Base-by-base conservation (phyloP, 306 rosid genomes). In the Begonia peltatifolia region DNA sequence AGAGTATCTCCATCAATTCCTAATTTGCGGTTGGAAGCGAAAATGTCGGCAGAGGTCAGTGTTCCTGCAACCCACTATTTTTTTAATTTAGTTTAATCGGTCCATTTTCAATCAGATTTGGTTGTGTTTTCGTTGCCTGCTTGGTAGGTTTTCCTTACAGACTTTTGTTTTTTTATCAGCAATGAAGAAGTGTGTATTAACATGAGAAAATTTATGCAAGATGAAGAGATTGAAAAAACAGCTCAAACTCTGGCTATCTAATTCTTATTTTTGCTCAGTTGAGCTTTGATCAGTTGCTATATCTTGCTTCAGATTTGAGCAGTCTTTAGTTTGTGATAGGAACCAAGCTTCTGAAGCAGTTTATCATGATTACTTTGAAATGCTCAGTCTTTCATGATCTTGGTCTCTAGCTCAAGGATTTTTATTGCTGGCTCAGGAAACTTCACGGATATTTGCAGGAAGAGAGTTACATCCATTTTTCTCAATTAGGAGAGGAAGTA, bases 381-480 rank as follows among this genome's bases (percentile, higher is more conserved):
- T 20, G 52, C 60, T 22, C 9, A 16, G 51, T 22, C 42, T 65
- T 42, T 15, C 43, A 49, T 10, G 25, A 10, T 1, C 20, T 14
- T 46, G 59, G 35, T 47, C 17, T 55, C 50, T 50, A 12, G 51
- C 17, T 50, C 57, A 58, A 49, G 62, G 50, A 51, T n/a, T 30
- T 14, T 57, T 18, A 43, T 44, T 43, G 43, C 53, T 63, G 52
- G 56, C 55, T 63, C 78, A 90, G 95, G 95, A 83, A 74, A 79
- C 73, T 64, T 72, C 83, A 6, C 78, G 73, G 79, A 68, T 78
- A 42, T 83, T 47, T 68, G 81, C 90, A 6, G 95, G 95, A 42
- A 55, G 63, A 65, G 68, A 71, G 69, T 59, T 80, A 23, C 92
- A 85, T 67, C 95, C 97, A 2, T 85, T 76, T 70, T 90, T 90